Evolutionary conservation across 192 early-diverging fungal genomes (phyloP).

Genomic region (Gorgonomyces haynaldii): DNA sequence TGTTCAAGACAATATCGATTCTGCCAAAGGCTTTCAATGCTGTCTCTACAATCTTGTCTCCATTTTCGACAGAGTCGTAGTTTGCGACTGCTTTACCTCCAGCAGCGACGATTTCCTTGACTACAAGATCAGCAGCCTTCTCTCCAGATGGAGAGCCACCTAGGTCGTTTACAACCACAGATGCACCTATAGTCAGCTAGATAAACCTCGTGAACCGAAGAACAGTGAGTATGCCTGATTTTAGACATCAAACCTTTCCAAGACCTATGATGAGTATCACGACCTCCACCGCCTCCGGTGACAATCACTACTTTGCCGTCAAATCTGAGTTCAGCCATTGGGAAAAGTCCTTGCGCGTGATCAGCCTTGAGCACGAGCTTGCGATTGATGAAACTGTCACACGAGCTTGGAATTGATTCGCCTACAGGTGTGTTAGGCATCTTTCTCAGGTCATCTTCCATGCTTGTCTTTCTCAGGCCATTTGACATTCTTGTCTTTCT

Average conservation of each 20-base stretch:
- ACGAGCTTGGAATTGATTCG: too few relatives aligned
- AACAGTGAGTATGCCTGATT: slow-evolving; percentile 75
- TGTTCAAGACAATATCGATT: slow-evolving; percentile 94
- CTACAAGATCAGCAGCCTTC: slow-evolving; percentile 84
- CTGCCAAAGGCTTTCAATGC: slow-evolving; percentile 91
- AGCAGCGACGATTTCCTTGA: slow-evolving; percentile 75
- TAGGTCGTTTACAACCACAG: slow-evolving; percentile 94
- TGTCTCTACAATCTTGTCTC: slow-evolving; percentile 95
- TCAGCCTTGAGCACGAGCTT: too few relatives aligned
- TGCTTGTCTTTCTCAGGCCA: too few relatives aligned
- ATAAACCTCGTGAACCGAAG: slow-evolving; percentile 63
- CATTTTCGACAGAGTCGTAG: slow-evolving; percentile 95
- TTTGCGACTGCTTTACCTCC: slow-evolving; percentile 93
- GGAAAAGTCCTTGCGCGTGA: too few relatives aligned
- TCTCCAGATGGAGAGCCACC: slow-evolving; percentile 38
- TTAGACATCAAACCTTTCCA: slow-evolving; percentile 25
- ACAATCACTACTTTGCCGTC: slow-evolving; percentile 71
- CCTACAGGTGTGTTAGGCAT: too few relatives aligned
- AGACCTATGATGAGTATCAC: slow-evolving; percentile 19
- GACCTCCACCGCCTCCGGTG: slow-evolving; percentile 91
- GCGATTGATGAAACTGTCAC: too few relatives aligned
- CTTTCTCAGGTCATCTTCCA: too few relatives aligned
- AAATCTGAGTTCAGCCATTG: slow-evolving; percentile 20
- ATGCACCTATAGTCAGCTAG: slow-evolving; percentile 40
- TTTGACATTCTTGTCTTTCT: too few relatives aligned